Percentiles rank a stretch among this genome's conserved stretches.
These are phyloP conservation scores for Lobosporangium transversale DNA, from an alignment of 192 early-diverging fungal genomes.

Conservation along the genomic window DNA sequence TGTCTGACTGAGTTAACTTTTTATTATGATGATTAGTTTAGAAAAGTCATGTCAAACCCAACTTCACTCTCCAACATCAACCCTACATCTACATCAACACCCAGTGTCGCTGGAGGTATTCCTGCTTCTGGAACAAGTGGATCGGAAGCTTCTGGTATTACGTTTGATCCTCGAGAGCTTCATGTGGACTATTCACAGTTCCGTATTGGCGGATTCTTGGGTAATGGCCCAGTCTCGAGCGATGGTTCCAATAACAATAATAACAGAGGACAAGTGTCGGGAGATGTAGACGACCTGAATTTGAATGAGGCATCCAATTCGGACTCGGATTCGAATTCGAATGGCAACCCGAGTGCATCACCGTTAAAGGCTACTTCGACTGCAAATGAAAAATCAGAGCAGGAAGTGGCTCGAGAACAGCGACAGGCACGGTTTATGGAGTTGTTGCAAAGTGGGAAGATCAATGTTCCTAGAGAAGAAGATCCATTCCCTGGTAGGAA, in stretches of 20 bases:
- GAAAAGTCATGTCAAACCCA: constrained; percentile 4
- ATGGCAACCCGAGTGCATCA: neutral
- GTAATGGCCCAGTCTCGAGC: neutral
- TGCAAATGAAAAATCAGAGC: constrained; percentile 9
- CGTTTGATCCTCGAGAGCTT: constrained; percentile 11
- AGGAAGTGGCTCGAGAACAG: constrained; percentile 19
- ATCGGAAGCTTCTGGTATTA: neutral
- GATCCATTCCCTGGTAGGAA: constrained; percentile 4
- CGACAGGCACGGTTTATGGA: constrained; percentile 6
- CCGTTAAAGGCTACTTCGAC: neutral
- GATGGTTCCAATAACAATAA: no score
- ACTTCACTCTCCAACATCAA: constrained; percentile 9
- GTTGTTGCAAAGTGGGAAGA: constrained; percentile 1
- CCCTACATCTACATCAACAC: neutral
- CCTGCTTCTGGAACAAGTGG: neutral
- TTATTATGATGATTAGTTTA: neutral
- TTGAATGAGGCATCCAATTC: neutral
- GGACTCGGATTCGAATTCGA: neutral
- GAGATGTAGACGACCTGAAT: neutral
- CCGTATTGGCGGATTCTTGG: constrained; percentile 32
- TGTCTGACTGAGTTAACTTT: no score
- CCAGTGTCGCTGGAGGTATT: neutral
- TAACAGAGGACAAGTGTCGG: no score
- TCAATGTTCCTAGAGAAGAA: neutral
- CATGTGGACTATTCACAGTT: neutral